phyloP scores from a whole-genome alignment of 169 alveolate species.

The Sarcocystis neurona region DNA sequence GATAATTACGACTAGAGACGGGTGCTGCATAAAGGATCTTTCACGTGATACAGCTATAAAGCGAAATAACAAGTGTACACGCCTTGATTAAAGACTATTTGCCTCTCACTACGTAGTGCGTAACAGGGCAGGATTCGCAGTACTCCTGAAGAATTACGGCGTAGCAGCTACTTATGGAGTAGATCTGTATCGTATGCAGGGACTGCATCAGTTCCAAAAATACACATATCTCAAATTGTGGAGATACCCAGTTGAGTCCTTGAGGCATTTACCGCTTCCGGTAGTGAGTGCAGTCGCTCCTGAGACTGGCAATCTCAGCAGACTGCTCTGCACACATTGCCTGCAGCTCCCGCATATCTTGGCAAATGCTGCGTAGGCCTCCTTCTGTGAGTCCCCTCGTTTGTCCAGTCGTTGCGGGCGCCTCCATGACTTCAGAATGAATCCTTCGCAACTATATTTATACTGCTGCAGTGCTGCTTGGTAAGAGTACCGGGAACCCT shows the following conservation, averaged over 20 bases:
- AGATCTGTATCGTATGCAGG: too few species aligned
- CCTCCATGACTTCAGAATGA: not conserved
- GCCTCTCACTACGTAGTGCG: too few species aligned
- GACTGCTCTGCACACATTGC: not conserved
- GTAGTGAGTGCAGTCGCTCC: not conserved
- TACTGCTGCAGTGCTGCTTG: too few species aligned
- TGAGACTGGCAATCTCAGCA: not conserved
- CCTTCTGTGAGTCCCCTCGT: not conserved
- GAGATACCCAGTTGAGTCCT: not conserved
- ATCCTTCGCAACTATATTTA: too few species aligned
- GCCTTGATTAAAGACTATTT: too few species aligned
- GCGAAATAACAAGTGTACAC: not conserved
- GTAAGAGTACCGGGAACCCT: too few species aligned
- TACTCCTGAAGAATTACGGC: too few species aligned
- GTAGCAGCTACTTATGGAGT: too few species aligned
- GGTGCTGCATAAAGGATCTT: not conserved
- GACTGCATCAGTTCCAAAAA: too few species aligned
- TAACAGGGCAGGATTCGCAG: too few species aligned
- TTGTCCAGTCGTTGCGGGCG: not conserved
- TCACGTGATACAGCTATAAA: not conserved
- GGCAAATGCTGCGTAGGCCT: not conserved
- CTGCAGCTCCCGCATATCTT: slow-evolving; percentile 5
- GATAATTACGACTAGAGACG: not conserved
- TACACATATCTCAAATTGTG: too few species aligned
- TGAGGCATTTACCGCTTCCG: not conserved